Percentiles rank a stretch among this genome's conserved stretches.
Conservation (phyloP, 495 filamentous ascomycete genomes). For the Tuber indicum region DNA sequence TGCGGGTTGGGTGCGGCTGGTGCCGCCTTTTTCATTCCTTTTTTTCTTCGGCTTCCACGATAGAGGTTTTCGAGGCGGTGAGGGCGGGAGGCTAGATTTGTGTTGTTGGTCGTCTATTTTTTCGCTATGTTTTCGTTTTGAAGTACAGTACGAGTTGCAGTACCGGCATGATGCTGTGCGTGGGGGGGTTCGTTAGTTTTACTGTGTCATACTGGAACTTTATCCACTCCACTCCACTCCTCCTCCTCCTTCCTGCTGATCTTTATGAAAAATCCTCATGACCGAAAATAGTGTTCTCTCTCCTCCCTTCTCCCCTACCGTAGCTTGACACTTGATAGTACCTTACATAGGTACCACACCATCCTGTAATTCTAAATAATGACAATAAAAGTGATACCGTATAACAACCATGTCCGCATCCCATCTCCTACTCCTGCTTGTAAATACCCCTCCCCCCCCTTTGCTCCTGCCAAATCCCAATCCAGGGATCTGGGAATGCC, state of each 20-base stretch:
- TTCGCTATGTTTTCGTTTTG: neutral
- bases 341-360: neutral
- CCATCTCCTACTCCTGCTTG: neutral
- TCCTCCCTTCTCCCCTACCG: neutral
- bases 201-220: neutral
- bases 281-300: neutral
- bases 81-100: too few relatives aligned
- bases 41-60: neutral
- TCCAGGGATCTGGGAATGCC: neutral
- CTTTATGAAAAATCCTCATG: neutral
- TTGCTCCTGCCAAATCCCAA: neutral
- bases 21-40: neutral
- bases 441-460: neutral
- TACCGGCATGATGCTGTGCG: too few relatives aligned
- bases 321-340: neutral
- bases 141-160: neutral
- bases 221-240: neutral
- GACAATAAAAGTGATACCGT: neutral
- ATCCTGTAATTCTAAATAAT: neutral
- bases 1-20: neutral
- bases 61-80: too few relatives aligned
- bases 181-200: neutral
- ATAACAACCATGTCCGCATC: neutral
- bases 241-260: neutral
- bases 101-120: too few relatives aligned